Evolutionary conservation across 1,284 basidiomycete genomes (phyloP), one percentile per base, ranked within the genome.

Genomic region (Caloboletus inedulis): DNA sequence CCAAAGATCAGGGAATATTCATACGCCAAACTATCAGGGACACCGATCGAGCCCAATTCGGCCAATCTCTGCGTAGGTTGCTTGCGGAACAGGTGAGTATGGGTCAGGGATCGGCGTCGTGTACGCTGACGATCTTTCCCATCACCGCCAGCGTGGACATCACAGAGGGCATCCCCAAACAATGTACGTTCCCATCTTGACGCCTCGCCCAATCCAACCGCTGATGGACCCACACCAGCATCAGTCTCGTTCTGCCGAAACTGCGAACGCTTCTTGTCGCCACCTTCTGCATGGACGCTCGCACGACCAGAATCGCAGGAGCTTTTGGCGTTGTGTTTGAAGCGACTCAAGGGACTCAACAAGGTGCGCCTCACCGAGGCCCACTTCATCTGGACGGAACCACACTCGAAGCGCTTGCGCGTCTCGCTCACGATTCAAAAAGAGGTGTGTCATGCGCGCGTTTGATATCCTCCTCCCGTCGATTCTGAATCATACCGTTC

Each of bases 351-450:
- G 63, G 91, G 95, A 23, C 78, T 99, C 31, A 89, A 85, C 65
- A 96, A 94, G 77, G 94, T 99, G 48, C 89, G 96, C 31, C 75
- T 99, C 40, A 97, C 97, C 34, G 96, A 99, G 59, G 96, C 96
- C 0, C 91, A 94, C 59, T 99, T 99, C 70, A 94, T 99, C 66
- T 99, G 97, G 96, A 99, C 96, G 9, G 96, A 99, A 69, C 96
- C 96, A 1, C 97, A 99, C 74, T 94, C 91, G 47, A 95, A 96
- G 70, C 82, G 96, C 47, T 72, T 99, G 57, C 84, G 93, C 48
- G 86, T 99, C 57, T 97, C 97, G 57, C 76, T 99, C 63, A 98
- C 96, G 0, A 95, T 99, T 25, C 25, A 99, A 74, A 98, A 99
- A 75, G 97, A 99, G 79, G 92, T 91, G 51, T 23, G 77, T 64